These are phyloP conservation scores for Colletotrichum destructivum DNA, from an alignment of 2,329 filamentous ascomycete genomes.

Conservation along the genomic window DNA sequence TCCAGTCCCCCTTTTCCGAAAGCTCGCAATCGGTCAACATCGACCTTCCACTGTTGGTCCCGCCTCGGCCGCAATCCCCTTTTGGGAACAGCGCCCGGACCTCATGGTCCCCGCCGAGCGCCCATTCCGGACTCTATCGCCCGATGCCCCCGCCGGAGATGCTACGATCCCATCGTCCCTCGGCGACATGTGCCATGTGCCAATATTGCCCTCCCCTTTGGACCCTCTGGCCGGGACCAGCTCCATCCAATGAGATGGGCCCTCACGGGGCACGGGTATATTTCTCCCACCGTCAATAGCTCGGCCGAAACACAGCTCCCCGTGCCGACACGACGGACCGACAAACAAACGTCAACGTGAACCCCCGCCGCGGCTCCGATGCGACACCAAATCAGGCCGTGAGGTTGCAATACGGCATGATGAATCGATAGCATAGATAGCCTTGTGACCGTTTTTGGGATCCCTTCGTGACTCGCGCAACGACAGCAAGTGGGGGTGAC, in stretches of 20 bases:
- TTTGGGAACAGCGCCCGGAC: constrained; percentile 37
- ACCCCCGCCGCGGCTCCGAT: constrained; percentile 32
- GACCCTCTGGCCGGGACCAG: constrained; percentile 2
- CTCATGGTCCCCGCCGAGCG: constrained; percentile 14
- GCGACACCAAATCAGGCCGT: constrained; percentile 23
- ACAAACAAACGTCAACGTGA: constrained; percentile 10
- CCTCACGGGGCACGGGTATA: constrained; percentile 19
- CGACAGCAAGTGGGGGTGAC: constrained; percentile 4
- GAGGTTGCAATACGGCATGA: constrained; percentile 23
- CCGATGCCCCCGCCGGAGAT: constrained; percentile 37
- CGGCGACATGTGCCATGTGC: constrained; percentile 40
- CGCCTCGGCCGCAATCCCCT: constrained; percentile 23
- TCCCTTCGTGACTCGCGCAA: constrained; percentile 35
- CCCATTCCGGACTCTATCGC: constrained; percentile 31
- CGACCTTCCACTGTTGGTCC: constrained; percentile 22
- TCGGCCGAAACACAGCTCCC: constrained; percentile 1
- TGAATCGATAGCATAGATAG: constrained; percentile 29
- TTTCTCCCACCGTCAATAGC: neutral
- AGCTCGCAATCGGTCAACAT: constrained; percentile 32
- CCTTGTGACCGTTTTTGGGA: constrained; percentile 12
- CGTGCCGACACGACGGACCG: neutral
- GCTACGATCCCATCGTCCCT: constrained; percentile 32
- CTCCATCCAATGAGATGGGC: constrained; percentile 23
- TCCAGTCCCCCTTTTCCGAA: neutral
- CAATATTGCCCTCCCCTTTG: neutral